phyloP scores from a whole-genome alignment of 2,329 filamentous ascomycete species.

The Fusarium sp. region DNA sequence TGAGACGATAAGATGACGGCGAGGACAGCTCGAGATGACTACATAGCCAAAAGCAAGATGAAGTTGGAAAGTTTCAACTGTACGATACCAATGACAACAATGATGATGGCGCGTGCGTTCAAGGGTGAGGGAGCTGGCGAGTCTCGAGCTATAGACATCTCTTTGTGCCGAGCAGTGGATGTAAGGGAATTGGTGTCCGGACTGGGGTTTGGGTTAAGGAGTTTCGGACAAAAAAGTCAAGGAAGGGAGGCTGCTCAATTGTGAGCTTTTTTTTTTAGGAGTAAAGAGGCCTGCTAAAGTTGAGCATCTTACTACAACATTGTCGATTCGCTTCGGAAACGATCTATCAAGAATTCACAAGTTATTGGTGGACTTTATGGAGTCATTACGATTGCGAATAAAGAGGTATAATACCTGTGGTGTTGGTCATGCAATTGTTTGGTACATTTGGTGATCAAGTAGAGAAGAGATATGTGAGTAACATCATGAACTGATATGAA shows the following conservation, averaged over 20 bases:
- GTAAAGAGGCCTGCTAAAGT: conserved; percentile 9
- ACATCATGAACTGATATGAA: conserved; percentile 33
- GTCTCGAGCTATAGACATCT: conserved; percentile 32
- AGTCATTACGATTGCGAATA: background rate
- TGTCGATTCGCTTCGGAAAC: conserved; percentile 1
- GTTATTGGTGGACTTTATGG: background rate
- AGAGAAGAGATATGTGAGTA: conserved; percentile 3
- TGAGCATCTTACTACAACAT: conserved; percentile 10
- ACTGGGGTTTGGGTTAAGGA: conserved; percentile 29
- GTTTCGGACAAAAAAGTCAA: conserved; percentile 29
- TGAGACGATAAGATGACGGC: conserved; percentile 46
- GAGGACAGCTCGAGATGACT: conserved; percentile 6
- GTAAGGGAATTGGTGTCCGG: conserved; percentile 15
- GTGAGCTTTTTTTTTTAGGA: background rate
- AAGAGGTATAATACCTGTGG: background rate
- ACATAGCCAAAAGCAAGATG: conserved; percentile 27
- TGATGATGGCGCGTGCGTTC: conserved; percentile 26
- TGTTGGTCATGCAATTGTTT: background rate
- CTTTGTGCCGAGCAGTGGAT: conserved; percentile 14
- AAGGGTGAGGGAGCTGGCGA: conserved; percentile 2
- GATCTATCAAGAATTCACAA: background rate
- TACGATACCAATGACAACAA: conserved; percentile 38
- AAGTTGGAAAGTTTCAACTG: conserved; percentile 30
- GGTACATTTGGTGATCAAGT: background rate
- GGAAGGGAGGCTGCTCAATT: conserved; percentile 4